A percentile compares a stretch with the other conserved stretches of the same genome.
These are phyloP conservation scores for Chrysanthemum seticuspe DNA, from an alignment of 129 eudicot species.

Conservation along the genomic window DNA sequence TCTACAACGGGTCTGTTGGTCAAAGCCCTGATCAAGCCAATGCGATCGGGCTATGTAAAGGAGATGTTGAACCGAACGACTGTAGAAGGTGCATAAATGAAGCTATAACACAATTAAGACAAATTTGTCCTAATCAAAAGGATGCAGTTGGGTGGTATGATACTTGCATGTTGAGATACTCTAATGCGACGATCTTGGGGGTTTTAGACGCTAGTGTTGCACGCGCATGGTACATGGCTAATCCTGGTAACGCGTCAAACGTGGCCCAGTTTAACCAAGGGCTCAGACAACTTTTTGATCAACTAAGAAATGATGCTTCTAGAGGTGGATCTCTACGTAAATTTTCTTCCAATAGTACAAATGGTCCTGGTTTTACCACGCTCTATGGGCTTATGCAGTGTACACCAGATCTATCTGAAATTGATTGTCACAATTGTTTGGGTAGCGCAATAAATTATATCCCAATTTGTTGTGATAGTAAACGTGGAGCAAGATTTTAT, in stretches of 20 bases:
- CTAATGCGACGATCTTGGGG: slow-evolving; percentile 37
- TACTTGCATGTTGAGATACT: slow-evolving; percentile 42
- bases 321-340: slow-evolving; percentile 39
- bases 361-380: slow-evolving; percentile 1
- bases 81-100: slow-evolving; percentile 36
- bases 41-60: slow-evolving; percentile 45
- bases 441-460: neutral
- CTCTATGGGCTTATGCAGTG: slow-evolving; percentile 38
- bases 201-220: neutral
- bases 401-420: slow-evolving; percentile 32
- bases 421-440: slow-evolving; percentile 25
- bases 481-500: slow-evolving; percentile 32
- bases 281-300: slow-evolving; percentile 16
- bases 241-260: neutral
- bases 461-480: slow-evolving; percentile 12
- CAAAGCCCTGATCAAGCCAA: slow-evolving; percentile 32
- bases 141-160: slow-evolving; percentile 33
- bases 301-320: slow-evolving; percentile 28
- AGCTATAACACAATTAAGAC: slow-evolving; percentile 2
- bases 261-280: slow-evolving; percentile 20
- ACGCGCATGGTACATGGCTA: neutral
- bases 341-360: slow-evolving; percentile 24
- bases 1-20: slow-evolving; percentile 33
- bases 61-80: slow-evolving; percentile 32
- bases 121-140: slow-evolving; percentile 26